Evolutionary conservation across 257 asterid genomes (phyloP).

Genomic region (Craterostigma plantagineum): DNA sequence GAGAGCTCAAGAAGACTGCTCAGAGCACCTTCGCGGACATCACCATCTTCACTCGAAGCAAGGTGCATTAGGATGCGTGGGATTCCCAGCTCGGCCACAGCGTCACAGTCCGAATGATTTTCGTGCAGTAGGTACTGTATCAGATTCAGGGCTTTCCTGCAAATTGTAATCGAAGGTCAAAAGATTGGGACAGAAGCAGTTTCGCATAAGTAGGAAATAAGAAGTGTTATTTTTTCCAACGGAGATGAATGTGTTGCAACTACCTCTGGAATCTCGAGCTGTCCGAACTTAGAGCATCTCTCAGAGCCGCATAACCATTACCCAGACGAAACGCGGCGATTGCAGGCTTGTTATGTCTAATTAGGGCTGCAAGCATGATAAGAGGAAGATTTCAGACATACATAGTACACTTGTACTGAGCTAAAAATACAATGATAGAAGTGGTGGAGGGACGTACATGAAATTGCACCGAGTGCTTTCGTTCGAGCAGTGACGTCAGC

Average conservation of each 20-base stretch:
- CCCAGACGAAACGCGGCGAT: slow-evolving; percentile 60
- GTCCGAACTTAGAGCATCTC: slow-evolving; percentile 58
- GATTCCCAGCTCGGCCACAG: slow-evolving; percentile 46
- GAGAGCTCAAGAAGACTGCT: slow-evolving; percentile 59
- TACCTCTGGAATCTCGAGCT: slow-evolving; percentile 60
- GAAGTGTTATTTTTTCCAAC: no score
- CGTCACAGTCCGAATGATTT: slow-evolving; percentile 35
- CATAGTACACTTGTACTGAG: no score
- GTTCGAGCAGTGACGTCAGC: slow-evolving; percentile 61
- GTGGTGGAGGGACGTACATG: slow-evolving; percentile 28
- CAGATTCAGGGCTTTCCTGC: slow-evolving; percentile 84
- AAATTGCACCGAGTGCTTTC: slow-evolving; percentile 74
- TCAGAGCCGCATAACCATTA: slow-evolving; percentile 57
- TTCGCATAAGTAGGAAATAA: neutral
- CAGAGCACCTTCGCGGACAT: slow-evolving; percentile 77
- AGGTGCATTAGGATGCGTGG: slow-evolving; percentile 56
- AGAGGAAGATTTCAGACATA: neutral
- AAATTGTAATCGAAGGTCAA: slow-evolving; percentile 3
- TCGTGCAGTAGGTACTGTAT: slow-evolving; percentile 41
- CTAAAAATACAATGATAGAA: no score
- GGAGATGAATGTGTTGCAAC: neutral
- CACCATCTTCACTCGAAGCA: slow-evolving; percentile 56
- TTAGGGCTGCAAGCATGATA: slow-evolving; percentile 34
- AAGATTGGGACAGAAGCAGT: no score
- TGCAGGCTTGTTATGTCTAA: slow-evolving; percentile 63